Evolutionary conservation across 1,284 basidiomycete species (phyloP).

Genomic region (Exobasidium cylindrosporum): DNA sequence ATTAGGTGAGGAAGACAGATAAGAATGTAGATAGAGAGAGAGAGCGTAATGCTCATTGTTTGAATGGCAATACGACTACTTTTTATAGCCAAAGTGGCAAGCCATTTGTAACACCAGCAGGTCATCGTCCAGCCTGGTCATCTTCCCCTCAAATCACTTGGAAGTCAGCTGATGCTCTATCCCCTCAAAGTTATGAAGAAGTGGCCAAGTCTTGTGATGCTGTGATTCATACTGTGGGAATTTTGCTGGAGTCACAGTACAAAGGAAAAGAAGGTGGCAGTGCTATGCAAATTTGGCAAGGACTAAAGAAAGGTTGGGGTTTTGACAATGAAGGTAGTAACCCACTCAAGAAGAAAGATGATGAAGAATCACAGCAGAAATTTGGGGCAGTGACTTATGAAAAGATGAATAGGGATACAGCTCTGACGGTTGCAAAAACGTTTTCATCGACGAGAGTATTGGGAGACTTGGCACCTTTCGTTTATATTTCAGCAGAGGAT

Average conservation of each 20-base stretch:
- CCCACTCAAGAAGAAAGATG: neutral
- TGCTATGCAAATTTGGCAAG: slow-evolving; percentile 24
- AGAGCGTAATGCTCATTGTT: too few relatives aligned
- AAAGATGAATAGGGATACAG: slow-evolving; percentile 73
- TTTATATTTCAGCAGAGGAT: slow-evolving; percentile 93
- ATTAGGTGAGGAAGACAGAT: slow-evolving; percentile 66
- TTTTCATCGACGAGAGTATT: slow-evolving; percentile 47
- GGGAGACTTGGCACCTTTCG: slow-evolving; percentile 64
- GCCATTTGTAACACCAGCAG: slow-evolving; percentile 81
- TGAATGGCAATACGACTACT: too few relatives aligned
- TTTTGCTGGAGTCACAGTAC: slow-evolving; percentile 79
- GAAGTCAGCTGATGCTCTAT: slow-evolving; percentile 62
- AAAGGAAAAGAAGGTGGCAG: slow-evolving; percentile 63
- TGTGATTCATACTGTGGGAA: slow-evolving; percentile 92
- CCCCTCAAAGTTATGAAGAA: slow-evolving; percentile 70
- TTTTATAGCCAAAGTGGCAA: slow-evolving; percentile 67
- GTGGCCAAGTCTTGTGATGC: slow-evolving; percentile 69
- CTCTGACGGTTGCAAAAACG: slow-evolving; percentile 51
- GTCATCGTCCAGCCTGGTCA: slow-evolving; percentile 83
- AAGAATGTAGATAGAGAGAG: too few relatives aligned
- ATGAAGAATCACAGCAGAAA: slow-evolving; percentile 51
- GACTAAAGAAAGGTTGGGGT: slow-evolving; percentile 47
- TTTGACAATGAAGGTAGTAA: slow-evolving; percentile 51
- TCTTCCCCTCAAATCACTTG: slow-evolving; percentile 50
- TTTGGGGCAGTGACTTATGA: slow-evolving; percentile 64